Evolutionary conservation across 164 flowering plant species (phyloP), one percentile per base, ranked within the genome.

Genomic region (Saururus chinensis): DNA sequence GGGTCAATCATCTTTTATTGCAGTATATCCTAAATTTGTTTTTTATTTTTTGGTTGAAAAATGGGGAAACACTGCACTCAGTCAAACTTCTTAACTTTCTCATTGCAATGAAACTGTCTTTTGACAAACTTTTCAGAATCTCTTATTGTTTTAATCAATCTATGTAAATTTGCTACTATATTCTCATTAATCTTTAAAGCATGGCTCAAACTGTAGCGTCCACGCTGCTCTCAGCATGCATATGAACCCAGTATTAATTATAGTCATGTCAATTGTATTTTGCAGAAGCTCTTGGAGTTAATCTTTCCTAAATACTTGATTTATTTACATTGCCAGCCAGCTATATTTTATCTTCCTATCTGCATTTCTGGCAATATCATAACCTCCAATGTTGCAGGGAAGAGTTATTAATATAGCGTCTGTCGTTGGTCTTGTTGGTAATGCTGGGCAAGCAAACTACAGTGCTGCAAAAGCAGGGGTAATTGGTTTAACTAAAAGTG

Each of bases 391-490:
- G 22, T 25, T 58, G 61, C 83, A 95, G 97, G 99, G 99, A 67
- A 85, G 92, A 67, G 84, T 91, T 26, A 81, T 95, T 66, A 95
- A 88, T 66, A 82, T 95, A 62, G 80, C 96, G 41, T 95, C 99
- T 51, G 93, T 95, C 71, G 99, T 89, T 77, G 97, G 99, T 60
- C 79, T 93, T 35, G 81, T 82, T 63, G 99, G 99, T 40, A 95
- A 88, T 63, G 70, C 71, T 60, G 97, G 97, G 64, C 99, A 95
- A 78, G 93, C 99, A 64, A 95, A 95, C 70, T 91, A 91, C 64
- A 83, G 93, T 80, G 97, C 99, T 69, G 95, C 99, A 60, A 95
- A 95, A 77, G 99, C 99, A 22, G 99, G 97, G 19, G 99, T 93
- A 35, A 88, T 93, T 80, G 97, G 99, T 60, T 71, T 95, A 19